These are phyloP conservation scores for Penicillium sp. DNA, from an alignment of 2,329 filamentous ascomycete genomes.

Conservation along the genomic window DNA sequence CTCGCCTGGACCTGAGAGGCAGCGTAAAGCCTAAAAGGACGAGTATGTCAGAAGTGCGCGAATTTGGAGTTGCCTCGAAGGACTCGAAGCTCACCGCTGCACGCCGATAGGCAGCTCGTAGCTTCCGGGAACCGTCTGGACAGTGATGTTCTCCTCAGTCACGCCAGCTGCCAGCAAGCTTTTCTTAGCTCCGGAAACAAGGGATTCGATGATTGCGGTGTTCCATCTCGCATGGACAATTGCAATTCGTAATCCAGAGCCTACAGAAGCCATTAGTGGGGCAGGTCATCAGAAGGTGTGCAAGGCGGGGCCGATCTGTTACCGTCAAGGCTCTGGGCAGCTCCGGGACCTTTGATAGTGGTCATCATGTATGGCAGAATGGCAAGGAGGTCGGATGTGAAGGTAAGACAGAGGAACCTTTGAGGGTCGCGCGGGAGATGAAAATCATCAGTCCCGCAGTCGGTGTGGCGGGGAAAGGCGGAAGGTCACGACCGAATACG, in stretches of 20 bases:
- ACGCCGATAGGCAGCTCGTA: constrained; percentile 93
- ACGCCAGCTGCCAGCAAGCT: constrained; percentile 78
- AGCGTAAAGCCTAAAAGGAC: constrained; percentile 65
- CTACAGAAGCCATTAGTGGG: constrained; percentile 34
- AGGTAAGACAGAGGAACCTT: neutral
- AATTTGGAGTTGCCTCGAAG: neutral
- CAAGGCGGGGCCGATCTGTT: constrained; percentile 21
- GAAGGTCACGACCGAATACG: constrained; percentile 16
- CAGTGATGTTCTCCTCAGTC: constrained; percentile 79
- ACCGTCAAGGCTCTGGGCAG: constrained; percentile 58
- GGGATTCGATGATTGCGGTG: constrained; percentile 76
- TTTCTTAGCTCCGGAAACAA: constrained; percentile 76
- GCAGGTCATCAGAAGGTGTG: neutral
- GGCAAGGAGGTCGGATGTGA: neutral
- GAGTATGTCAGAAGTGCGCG: neutral
- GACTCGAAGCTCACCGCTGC: constrained; percentile 63
- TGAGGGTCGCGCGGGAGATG: constrained; percentile 4
- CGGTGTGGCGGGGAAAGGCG: constrained; percentile 14
- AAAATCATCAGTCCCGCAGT: constrained; percentile 20
- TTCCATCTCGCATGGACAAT: constrained; percentile 99
- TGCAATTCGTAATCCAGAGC: constrained; percentile 77
- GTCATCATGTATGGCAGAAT: constrained; percentile 40
- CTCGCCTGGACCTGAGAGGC: constrained; percentile 82
- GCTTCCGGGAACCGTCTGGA: constrained; percentile 86
- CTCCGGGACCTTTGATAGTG: constrained; percentile 62